Percentiles rank a stretch among this genome's conserved stretches.
Conservation (phyloP, 2,329 filamentous ascomycete species). For the Zymoseptoria pseudotritici region DNA sequence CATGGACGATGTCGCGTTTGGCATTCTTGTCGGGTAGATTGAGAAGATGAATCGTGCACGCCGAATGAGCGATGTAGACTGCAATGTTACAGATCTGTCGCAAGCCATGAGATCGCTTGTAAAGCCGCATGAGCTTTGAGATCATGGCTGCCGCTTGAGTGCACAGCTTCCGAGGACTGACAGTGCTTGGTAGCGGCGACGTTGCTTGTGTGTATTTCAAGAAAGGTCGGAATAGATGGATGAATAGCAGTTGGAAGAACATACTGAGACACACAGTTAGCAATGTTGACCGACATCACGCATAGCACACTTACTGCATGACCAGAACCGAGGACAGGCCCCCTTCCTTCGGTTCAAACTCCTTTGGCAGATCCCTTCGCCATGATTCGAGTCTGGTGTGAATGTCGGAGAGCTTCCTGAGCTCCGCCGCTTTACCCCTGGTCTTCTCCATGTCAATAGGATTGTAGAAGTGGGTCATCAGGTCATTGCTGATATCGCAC, state of each 20-base stretch:
- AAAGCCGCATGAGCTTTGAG: slow-evolving; percentile 87
- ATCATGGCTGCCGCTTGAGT: slow-evolving; percentile 83
- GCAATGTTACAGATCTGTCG: slow-evolving; percentile 94
- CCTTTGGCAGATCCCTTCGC: slow-evolving; percentile 73
- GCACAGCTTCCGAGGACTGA: slow-evolving; percentile 85
- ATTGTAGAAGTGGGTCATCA: slow-evolving; percentile 86
- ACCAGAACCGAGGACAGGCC: slow-evolving; percentile 75
- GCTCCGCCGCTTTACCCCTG: slow-evolving; percentile 69
- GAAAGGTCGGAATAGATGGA: slow-evolving; percentile 92
- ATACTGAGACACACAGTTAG: slow-evolving; percentile 54
- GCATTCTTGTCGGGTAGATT: slow-evolving; percentile 91
- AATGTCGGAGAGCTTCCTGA: slow-evolving; percentile 88
- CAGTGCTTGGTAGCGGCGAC: slow-evolving; percentile 76
- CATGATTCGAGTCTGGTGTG: slow-evolving; percentile 86
- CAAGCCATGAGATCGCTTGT: slow-evolving; percentile 85
- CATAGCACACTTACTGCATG: slow-evolving; percentile 66
- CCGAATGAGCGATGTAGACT: slow-evolving; percentile 90
- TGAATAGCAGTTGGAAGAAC: slow-evolving; percentile 94
- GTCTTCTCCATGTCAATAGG: slow-evolving; percentile 56
- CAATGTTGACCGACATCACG: not conserved
- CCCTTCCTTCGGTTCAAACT: slow-evolving; percentile 83
- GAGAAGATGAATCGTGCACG: slow-evolving; percentile 88
- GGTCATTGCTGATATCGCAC: slow-evolving; percentile 88
- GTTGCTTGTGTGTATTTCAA: slow-evolving; percentile 77
- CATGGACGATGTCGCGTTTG: slow-evolving; percentile 80